Evolutionary conservation across 2,329 filamentous ascomycete genomes (phyloP), one percentile per base, ranked within the genome.

Genomic region (Cryphonectria japonica): DNA sequence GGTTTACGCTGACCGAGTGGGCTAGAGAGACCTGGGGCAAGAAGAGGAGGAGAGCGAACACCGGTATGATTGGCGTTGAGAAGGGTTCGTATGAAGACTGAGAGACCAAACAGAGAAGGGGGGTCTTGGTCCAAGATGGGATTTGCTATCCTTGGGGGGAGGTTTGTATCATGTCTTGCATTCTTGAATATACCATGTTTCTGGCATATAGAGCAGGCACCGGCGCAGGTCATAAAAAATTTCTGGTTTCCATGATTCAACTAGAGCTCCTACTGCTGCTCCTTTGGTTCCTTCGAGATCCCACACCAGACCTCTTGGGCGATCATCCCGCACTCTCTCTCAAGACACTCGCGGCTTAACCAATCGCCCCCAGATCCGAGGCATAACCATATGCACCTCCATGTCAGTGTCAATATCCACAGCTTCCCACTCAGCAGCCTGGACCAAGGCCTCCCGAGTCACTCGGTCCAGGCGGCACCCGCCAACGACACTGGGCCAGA

Each of bases 1-100:
- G 93, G 66, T 98, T 93, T 80, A 94, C 94, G 75, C 84, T 99
- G 74, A 90, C 85, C 65, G 93, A 95, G 74, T 97, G 94, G 93
- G 83, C 86, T 1, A 82, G 81, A 59, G 87, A 88, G 74, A 85
- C 90, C 4, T 74, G 86, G 70, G 87, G 88, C 1, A 81, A 81
- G 75, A 82, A 85, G 73, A 80, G 84, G 75, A 80, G 84, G 65
- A 82, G 79, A 57, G 82, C 80, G 19, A 84, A 83, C 50, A 81
- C 85, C 70, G 86, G 86, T 41, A 80, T 89, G 37, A 77, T 89
- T 71, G 87, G 87, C 2, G 79, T 78, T 29, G 71, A 72, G 59
- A 87, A 87, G 79, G 72, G 72, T n/a, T 76, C 71, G 0, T 79
- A 79, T 60, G 76, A 78, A 37, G 79, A 80, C 16, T 80, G 73